phyloP scores from a whole-genome alignment of 495 filamentous ascomycete genomes.

The Oidiodendron maius region DNA sequence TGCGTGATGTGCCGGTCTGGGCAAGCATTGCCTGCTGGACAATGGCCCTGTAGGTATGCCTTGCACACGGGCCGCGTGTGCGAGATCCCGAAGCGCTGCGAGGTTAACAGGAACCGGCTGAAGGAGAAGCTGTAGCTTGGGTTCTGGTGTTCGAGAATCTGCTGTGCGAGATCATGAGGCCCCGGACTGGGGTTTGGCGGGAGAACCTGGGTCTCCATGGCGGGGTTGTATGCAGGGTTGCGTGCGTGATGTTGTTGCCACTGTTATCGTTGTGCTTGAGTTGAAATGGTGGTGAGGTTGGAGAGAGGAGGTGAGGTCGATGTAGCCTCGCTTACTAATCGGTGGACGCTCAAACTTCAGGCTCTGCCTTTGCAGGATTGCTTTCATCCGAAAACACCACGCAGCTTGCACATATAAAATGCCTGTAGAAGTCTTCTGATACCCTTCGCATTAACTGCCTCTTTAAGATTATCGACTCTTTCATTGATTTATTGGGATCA shows the following conservation, averaged over 20 bases:
- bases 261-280: background rate
- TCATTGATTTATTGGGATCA: no score
- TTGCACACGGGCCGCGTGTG: constrained; percentile 75
- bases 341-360: background rate
- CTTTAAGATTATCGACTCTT: no score
- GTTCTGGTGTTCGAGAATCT: constrained; percentile 46
- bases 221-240: background rate
- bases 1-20: constrained; percentile 56
- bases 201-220: constrained; percentile 10
- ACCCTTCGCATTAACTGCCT: no score
- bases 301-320: background rate
- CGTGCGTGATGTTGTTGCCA: background rate
- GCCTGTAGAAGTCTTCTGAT: no score
- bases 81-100: constrained; percentile 71
- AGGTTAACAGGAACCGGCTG: constrained; percentile 64
- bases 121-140: constrained; percentile 64
- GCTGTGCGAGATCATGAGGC: constrained; percentile 29
- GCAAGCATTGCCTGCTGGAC: constrained; percentile 69
- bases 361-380: no score
- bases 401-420: no score
- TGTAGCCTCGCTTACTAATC: background rate
- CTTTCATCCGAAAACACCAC: no score
- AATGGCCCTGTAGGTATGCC: constrained; percentile 71
- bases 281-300: background rate
- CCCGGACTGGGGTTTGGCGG: constrained; percentile 25